Conservation (phyloP, 2,329 filamentous ascomycete species). For the Xylariaceae sp. region DNA sequence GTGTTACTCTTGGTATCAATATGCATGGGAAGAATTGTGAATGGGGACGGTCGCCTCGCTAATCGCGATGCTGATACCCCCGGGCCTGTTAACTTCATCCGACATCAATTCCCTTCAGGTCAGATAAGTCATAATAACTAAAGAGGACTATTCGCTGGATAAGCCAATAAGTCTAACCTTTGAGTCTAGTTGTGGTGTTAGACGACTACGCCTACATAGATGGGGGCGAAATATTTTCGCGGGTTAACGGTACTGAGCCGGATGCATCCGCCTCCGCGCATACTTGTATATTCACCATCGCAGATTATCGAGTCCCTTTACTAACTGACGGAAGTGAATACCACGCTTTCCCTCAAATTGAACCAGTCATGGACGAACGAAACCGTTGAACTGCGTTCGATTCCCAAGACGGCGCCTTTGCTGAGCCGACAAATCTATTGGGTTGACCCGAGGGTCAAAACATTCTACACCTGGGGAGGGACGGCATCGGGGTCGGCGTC, state of each 20-base stretch:
- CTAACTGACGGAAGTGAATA: slow-evolving; percentile 32
- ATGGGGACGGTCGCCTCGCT: slow-evolving; percentile 18
- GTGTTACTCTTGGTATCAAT: slow-evolving; percentile 34
- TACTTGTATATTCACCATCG: slow-evolving; percentile 22
- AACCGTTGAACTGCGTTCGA: slow-evolving; percentile 35
- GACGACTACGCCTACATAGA: slow-evolving; percentile 44
- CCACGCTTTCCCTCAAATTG: slow-evolving; percentile 40
- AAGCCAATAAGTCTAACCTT: slow-evolving; percentile 9
- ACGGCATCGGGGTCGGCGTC: slow-evolving; percentile 23
- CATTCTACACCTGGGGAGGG: slow-evolving; percentile 42
- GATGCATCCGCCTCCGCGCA: slow-evolving; percentile 28
- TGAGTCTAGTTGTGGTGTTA: slow-evolving; percentile 33
- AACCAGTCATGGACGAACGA: slow-evolving; percentile 40
- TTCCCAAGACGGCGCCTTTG: slow-evolving; percentile 35
- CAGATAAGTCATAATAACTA: slow-evolving; percentile 4
- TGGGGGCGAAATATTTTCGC: slow-evolving; percentile 40
- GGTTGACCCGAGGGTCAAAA: slow-evolving; percentile 34
- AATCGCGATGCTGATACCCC: slow-evolving; percentile 27
- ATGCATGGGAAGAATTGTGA: slow-evolving; percentile 25
- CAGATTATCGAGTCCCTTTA: neutral
- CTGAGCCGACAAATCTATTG: slow-evolving; percentile 38
- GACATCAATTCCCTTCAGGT: slow-evolving; percentile 28
- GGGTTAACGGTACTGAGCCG: slow-evolving; percentile 28
- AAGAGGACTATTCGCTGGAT: neutral
- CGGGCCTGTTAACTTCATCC: slow-evolving; percentile 29